Conservation (phyloP, 805 yeast species). For the Ascoidea rubescens region DNA sequence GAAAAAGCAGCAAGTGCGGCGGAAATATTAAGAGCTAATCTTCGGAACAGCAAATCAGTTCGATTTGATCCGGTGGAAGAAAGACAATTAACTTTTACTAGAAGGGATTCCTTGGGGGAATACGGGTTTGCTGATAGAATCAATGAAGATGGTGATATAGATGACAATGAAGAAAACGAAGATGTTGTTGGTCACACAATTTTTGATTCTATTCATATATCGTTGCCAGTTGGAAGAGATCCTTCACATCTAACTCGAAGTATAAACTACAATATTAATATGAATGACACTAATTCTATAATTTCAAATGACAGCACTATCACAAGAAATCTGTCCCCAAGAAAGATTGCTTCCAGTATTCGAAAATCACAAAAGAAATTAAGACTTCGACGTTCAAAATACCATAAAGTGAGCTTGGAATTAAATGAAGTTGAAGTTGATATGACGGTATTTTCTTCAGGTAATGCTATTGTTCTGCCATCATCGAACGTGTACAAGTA, state of each 20-base stretch:
- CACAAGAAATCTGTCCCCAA: conserved; percentile 7
- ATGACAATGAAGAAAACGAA: conserved; percentile 7
- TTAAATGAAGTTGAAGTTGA: conserved; percentile 36
- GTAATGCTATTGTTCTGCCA: conserved; percentile 27
- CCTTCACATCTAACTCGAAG: conserved; percentile 32
- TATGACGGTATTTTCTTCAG: conserved; percentile 29
- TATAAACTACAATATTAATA: conserved; percentile 34
- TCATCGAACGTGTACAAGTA: conserved; percentile 14
- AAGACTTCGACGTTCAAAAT: conserved; percentile 48
- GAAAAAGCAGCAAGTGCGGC: conserved; percentile 30
- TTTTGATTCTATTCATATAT: conserved; percentile 70
- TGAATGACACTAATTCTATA: conserved; percentile 5
- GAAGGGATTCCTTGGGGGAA: conserved; percentile 11
- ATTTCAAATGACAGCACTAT: not conserved
- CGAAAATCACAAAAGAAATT: conserved; percentile 25
- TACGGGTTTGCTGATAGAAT: conserved; percentile 8
- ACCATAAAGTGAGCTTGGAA: conserved; percentile 45
- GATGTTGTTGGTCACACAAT: conserved; percentile 43
- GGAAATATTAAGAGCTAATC: conserved; percentile 6
- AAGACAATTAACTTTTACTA: not conserved
- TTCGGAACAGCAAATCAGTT: not conserved
- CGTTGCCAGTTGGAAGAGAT: conserved; percentile 34
- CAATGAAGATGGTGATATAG: conserved; percentile 5
- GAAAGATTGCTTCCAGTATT: conserved; percentile 6
- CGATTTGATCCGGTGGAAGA: not conserved